A percentile compares a stretch with the other conserved stretches of the same genome.
phyloP scores from a whole-genome alignment of 2,329 filamentous ascomycete species.

The Fusarium scirpi region DNA sequence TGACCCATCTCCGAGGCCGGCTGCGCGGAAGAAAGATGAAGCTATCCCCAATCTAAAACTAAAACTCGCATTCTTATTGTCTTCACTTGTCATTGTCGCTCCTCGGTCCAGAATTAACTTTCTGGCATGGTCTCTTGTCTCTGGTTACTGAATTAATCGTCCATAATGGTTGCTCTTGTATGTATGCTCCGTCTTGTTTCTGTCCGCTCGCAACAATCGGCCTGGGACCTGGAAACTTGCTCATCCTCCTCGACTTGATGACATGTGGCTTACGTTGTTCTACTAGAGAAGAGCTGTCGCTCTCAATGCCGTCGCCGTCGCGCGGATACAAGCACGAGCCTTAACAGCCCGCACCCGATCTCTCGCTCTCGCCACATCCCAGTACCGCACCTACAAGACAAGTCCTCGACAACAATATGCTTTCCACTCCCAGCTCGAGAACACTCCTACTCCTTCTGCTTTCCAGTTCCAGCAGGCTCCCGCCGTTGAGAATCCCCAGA shows the following conservation, averaged over 20 bases:
- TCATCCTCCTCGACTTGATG: neutral
- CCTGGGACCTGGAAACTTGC: neutral
- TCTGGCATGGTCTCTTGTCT: neutral
- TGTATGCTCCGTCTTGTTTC: neutral
- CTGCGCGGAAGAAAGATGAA: constrained; percentile 26
- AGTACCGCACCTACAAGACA: constrained; percentile 27
- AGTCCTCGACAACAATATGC: constrained; percentile 24
- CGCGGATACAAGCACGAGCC: constrained; percentile 18
- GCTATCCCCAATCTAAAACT: constrained; percentile 31
- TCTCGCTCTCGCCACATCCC: constrained; percentile 21
- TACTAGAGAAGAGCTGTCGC: constrained; percentile 33
- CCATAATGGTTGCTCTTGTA: constrained; percentile 30
- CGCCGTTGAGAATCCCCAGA: constrained; percentile 67
- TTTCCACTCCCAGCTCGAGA: constrained; percentile 74
- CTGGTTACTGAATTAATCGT: neutral
- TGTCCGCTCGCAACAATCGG: neutral
- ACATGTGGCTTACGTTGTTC: neutral
- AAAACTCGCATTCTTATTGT: constrained; percentile 12
- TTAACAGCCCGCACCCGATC: constrained; percentile 23
- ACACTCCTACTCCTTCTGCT: constrained; percentile 61
- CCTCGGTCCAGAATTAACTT: neutral
- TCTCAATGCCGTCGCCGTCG: constrained; percentile 23
- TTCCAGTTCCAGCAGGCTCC: constrained; percentile 63
- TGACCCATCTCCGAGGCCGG: constrained; percentile 36
- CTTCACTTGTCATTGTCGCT: neutral